Base-by-base conservation (phyloP, 2,329 filamentous ascomycete species). In the Colletotrichum sp. region DNA sequence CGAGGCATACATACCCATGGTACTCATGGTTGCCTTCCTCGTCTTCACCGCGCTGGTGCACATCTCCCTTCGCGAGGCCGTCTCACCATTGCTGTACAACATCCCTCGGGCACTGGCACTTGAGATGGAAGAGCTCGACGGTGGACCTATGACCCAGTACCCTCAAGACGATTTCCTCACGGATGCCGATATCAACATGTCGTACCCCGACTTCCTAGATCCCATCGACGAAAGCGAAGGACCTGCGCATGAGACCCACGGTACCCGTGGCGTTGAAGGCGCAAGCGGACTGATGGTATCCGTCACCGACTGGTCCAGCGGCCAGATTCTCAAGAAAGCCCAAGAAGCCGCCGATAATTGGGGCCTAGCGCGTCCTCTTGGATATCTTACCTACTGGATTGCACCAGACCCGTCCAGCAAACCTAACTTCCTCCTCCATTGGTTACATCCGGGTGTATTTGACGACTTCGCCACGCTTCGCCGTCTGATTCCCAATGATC, bases 21-120 rank as follows among this genome's bases (percentile, higher is more conserved):
- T 96, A 32, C 85, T 97, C 65, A 96, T 96, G 92, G 88, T 96
- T 65, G 85, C 93, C 69, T 93, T 95, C 83, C 87, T 97, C 26
- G 81, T 97, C 78, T 94, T 96, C 83, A 94, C 94, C 3, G 84
- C 92, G 2, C 87, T 98, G 24, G 95, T 95, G 84, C 95, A 98
- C 82, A 81, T 95, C 58, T 91, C 90, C 5, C 87, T 98, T 67
- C 93, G 94, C 81, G 87, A 87, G n/a, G 94, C 95, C 3, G 90
- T 98, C 62, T 87, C 91, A 34, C 95, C 95, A 1, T 88, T 98
- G 7, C 87, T 98, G 30, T 91, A 94, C 81, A 96, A 93, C 80
- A 90, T 98, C 2, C 96, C 96, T 2, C 93, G 94, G 81, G 94
- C 93, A n/a, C 86, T 93, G 4, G 80, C 92, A 21, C 84, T 93